phyloP scores from a whole-genome alignment of 208 protist genomes.

The Wallacemonas sp. region DNA sequence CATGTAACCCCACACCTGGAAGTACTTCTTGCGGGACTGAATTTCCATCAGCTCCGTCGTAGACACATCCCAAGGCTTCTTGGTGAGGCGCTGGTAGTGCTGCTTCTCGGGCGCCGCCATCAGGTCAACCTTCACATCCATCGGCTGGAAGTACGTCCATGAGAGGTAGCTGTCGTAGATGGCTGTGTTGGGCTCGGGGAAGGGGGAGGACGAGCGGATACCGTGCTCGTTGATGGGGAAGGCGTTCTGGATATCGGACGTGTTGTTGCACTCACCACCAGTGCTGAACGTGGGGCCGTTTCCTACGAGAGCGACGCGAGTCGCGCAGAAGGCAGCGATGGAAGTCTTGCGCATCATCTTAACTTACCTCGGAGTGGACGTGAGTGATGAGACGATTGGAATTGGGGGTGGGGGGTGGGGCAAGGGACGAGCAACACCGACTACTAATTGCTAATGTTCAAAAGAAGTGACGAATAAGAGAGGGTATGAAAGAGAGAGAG shows the following conservation, averaged over 20 bases:
- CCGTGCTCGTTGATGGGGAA: conserved; percentile 85
- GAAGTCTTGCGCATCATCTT: conserved; percentile 82
- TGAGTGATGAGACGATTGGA: too few species aligned
- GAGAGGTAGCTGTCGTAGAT: conserved; percentile 89
- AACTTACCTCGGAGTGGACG: background rate
- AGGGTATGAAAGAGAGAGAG: background rate
- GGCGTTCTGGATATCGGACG: conserved; percentile 75
- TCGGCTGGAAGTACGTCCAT: conserved; percentile 92
- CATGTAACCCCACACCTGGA: conserved; percentile 77
- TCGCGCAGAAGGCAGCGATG: conserved; percentile 62
- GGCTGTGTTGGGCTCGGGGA: conserved; percentile 89
- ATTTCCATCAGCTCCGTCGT: conserved; percentile 88
- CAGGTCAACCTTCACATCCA: conserved; percentile 86
- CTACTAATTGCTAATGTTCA: too few species aligned
- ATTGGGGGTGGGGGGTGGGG: background rate
- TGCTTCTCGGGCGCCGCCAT: conserved; percentile 82
- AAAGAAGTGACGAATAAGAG: too few species aligned
- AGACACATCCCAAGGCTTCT: conserved; percentile 88
- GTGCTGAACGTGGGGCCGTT: conserved; percentile 89
- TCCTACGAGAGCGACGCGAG: conserved; percentile 72
- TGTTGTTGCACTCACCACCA: conserved; percentile 87
- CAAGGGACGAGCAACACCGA: background rate
- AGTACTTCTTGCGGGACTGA: conserved; percentile 85
- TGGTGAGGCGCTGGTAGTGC: conserved; percentile 90
- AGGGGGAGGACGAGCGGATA: conserved; percentile 86